Conservation (phyloP, 805 yeast genomes). For the Yarrowia sp. region DNA sequence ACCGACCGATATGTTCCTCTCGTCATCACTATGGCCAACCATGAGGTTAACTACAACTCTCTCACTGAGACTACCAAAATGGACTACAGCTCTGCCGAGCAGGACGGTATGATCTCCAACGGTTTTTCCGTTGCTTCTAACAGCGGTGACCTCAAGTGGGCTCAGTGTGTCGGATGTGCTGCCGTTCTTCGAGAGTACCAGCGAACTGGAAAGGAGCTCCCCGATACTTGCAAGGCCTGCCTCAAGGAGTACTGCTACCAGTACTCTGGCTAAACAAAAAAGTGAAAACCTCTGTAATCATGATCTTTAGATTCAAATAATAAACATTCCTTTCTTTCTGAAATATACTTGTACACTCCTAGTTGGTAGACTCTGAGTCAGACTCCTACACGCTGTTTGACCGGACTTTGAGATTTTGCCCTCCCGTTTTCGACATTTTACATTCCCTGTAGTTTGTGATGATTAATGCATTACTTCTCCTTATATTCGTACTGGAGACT, state of each 20-base stretch:
- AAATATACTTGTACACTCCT: too few species aligned
- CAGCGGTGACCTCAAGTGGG: slow-evolving; percentile 74
- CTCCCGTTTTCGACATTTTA: too few species aligned
- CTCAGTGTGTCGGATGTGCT: slow-evolving; percentile 84
- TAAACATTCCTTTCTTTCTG: background rate
- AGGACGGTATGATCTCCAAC: slow-evolving; percentile 67
- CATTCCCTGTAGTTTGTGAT: background rate
- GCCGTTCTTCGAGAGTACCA: slow-evolving; percentile 81
- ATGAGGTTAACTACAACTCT: slow-evolving; percentile 67
- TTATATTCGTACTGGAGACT: background rate
- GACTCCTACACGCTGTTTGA: too few species aligned
- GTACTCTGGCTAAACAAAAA: slow-evolving; percentile 12
- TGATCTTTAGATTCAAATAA: background rate
- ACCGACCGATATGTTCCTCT: slow-evolving; percentile 69
- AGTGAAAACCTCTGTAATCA: background rate
- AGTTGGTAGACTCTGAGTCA: too few species aligned
- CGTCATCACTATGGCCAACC: slow-evolving; percentile 77
- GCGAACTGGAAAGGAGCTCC: slow-evolving; percentile 64
- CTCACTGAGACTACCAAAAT: slow-evolving; percentile 75
- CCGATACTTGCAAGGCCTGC: slow-evolving; percentile 76
- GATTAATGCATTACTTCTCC: too few species aligned
- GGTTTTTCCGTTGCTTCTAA: slow-evolving; percentile 78
- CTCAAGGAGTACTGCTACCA: slow-evolving; percentile 71
- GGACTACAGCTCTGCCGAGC: slow-evolving; percentile 65
- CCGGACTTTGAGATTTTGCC: too few species aligned